A percentile compares a stretch with the other conserved stretches of the same genome.
These are phyloP conservation scores for Globisporangium solare DNA, from an alignment of 352 stramenopile genomes.

Conservation along the genomic window DNA sequence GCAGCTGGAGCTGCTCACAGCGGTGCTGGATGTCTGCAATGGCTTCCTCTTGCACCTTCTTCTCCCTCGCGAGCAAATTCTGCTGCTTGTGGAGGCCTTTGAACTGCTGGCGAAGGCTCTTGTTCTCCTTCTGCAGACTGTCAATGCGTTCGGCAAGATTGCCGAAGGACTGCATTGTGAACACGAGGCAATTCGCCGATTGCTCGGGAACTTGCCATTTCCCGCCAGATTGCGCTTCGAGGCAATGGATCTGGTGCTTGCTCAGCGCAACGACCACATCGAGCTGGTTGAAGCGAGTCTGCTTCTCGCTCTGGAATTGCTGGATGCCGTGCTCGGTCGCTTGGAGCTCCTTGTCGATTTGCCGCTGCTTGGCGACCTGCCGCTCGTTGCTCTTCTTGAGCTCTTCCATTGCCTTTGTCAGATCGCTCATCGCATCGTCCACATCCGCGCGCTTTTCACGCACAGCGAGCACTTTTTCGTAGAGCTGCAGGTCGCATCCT, in stretches of 20 bases:
- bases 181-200: slow-evolving; percentile 63
- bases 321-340: slow-evolving; percentile 86
- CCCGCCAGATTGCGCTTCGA: slow-evolving; percentile 18
- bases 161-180: slow-evolving; percentile 55
- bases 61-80: slow-evolving; percentile 74
- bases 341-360: slow-evolving; percentile 92
- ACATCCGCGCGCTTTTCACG: slow-evolving; percentile 89
- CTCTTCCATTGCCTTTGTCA: slow-evolving; percentile 86
- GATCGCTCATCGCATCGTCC: slow-evolving; percentile 85
- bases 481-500: slow-evolving; percentile 87
- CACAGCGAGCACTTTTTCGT: slow-evolving; percentile 90
- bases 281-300: slow-evolving; percentile 87
- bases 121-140: slow-evolving; percentile 80
- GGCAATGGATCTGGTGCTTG: slow-evolving; percentile 66
- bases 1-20: slow-evolving; percentile 72
- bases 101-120: slow-evolving; percentile 83
- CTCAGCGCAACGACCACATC: slow-evolving; percentile 78
- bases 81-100: slow-evolving; percentile 87
- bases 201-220: slow-evolving; percentile 50
- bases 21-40: slow-evolving; percentile 61
- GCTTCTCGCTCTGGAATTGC: slow-evolving; percentile 92
- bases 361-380: slow-evolving; percentile 72
- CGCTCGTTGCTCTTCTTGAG: slow-evolving; percentile 84
- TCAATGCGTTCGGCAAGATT: slow-evolving; percentile 68
- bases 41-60: slow-evolving; percentile 60